A percentile compares a stretch with the other conserved stretches of the same genome.
Conservation (phyloP, 805 yeast genomes). For the Vanderwaltozyma tropicalis region DNA sequence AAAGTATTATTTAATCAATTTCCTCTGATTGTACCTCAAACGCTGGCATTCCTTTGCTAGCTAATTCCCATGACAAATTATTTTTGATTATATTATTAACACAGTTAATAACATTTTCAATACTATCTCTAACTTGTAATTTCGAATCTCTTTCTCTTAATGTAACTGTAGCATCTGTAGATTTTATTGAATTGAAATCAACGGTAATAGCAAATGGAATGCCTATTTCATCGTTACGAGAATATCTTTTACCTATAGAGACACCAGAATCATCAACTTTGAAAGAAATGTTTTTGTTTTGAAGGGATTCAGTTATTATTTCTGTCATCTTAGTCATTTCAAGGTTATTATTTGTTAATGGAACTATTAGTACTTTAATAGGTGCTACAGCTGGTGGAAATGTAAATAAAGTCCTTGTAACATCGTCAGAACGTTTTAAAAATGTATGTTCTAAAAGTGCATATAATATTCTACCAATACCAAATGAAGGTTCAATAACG, state of each 20-base stretch:
- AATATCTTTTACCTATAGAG: slow-evolving; percentile 92
- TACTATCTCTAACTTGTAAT: slow-evolving; percentile 89
- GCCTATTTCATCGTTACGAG: slow-evolving; percentile 96
- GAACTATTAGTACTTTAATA: slow-evolving; percentile 91
- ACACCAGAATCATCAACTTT: slow-evolving; percentile 95
- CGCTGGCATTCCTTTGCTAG: too few relatives aligned
- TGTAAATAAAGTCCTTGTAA: slow-evolving; percentile 80
- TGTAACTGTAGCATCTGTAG: slow-evolving; percentile 77
- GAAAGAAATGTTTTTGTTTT: slow-evolving; percentile 78
- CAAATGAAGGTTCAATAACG: slow-evolving; percentile 98
- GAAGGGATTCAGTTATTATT: slow-evolving; percentile 58
- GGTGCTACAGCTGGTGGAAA: slow-evolving; percentile 96
- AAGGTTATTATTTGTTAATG: slow-evolving; percentile 77
- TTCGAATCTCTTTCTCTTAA: slow-evolving; percentile 95
- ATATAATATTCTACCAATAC: slow-evolving; percentile 95
- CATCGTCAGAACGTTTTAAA: slow-evolving; percentile 90
- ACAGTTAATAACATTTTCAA: slow-evolving; percentile 57
- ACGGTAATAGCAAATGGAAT: slow-evolving; percentile 96
- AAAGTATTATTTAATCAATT: too few relatives aligned
- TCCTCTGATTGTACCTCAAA: too few relatives aligned
- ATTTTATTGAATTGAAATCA: slow-evolving; percentile 87
- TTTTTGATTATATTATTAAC: too few relatives aligned
- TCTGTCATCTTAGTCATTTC: slow-evolving; percentile 68
- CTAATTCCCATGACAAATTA: too few relatives aligned
- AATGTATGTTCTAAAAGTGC: slow-evolving; percentile 86